Conservation (phyloP, 2,329 filamentous ascomycete species). For the Claviceps maximensis region DNA sequence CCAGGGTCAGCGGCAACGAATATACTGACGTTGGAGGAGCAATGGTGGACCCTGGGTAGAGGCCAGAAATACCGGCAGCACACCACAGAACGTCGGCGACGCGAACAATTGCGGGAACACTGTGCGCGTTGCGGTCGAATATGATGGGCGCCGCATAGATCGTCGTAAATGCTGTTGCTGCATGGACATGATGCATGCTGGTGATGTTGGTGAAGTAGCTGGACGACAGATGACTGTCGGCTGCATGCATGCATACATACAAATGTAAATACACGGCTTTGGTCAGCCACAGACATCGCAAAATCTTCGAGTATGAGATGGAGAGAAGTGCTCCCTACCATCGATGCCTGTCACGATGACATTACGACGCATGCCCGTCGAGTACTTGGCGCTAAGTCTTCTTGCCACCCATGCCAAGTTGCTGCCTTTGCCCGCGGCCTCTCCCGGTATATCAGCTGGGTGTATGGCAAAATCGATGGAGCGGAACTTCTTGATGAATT, state of each 20-base stretch:
- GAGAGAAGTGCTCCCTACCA: constrained; percentile 34
- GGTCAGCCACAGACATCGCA: not conserved
- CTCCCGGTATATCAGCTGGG: constrained; percentile 49
- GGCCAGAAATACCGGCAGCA: constrained; percentile 55
- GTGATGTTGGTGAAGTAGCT: constrained; percentile 55
- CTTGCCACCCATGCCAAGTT: constrained; percentile 60
- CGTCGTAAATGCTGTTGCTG: constrained; percentile 47
- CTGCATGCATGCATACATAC: too few relatives aligned
- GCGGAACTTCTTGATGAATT: constrained; percentile 52
- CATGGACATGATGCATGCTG: constrained; percentile 46
- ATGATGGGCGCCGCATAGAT: constrained; percentile 59
- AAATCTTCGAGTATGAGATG: not conserved
- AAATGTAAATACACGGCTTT: constrained; percentile 11
- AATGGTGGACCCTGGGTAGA: constrained; percentile 50
- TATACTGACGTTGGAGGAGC: constrained; percentile 64
- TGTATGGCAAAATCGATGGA: constrained; percentile 56
- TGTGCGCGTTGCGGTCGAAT: constrained; percentile 61
- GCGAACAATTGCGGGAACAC: constrained; percentile 52
- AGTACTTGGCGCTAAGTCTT: constrained; percentile 49
- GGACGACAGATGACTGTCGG: constrained; percentile 56
- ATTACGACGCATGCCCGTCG: constrained; percentile 38
- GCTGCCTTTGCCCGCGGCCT: constrained; percentile 62
- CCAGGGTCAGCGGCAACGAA: constrained; percentile 51
- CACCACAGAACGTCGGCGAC: constrained; percentile 62
- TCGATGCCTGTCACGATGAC: constrained; percentile 61